A percentile compares a stretch with the other conserved stretches of the same genome.
Evolutionary conservation across 78 protist genomes (phyloP).

Genomic region (Dictyostelium capitatum): DNA sequence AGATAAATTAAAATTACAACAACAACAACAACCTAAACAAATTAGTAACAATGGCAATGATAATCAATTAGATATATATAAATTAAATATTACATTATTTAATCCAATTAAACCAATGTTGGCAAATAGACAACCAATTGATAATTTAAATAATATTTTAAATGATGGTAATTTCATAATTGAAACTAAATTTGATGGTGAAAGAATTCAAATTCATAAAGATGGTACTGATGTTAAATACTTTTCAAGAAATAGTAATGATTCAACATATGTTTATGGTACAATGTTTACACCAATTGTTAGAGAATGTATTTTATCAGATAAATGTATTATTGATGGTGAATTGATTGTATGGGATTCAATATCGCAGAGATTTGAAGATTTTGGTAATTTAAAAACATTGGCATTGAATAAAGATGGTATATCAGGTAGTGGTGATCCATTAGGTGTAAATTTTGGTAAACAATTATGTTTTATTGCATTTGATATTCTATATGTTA

Average conservation of each 20-base stretch:
- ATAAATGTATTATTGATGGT: constrained; percentile 92
- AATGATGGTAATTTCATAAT: constrained; percentile 11
- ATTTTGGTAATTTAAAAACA: constrained; percentile 90
- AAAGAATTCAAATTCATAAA: constrained; percentile 91
- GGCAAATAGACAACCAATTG: constrained; percentile 76
- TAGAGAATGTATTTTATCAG: constrained; percentile 34
- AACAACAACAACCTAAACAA: not conserved
- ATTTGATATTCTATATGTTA: constrained; percentile 90
- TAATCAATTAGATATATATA: not conserved
- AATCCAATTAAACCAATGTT: constrained; percentile 94
- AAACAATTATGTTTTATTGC: constrained; percentile 81
- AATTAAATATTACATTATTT: constrained; percentile 43
- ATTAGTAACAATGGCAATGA: not conserved
- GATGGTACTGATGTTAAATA: constrained; percentile 27
- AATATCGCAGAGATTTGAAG: constrained; percentile 72
- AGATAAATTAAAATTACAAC: not conserved
- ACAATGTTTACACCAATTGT: constrained; percentile 48
- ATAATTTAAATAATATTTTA: constrained; percentile 47
- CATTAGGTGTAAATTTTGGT: constrained; percentile 62
- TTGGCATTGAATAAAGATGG: constrained; percentile 32
- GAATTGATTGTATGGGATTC: constrained; percentile 90
- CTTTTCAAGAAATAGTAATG: constrained; percentile 80
- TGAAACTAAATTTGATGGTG: constrained; percentile 95
- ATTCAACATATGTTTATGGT: constrained; percentile 83
- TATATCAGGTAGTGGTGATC: constrained; percentile 33